These are phyloP conservation scores for Pseudozyma sp. DNA, from an alignment of 1,284 basidiomycete genomes.

Conservation along the genomic window DNA sequence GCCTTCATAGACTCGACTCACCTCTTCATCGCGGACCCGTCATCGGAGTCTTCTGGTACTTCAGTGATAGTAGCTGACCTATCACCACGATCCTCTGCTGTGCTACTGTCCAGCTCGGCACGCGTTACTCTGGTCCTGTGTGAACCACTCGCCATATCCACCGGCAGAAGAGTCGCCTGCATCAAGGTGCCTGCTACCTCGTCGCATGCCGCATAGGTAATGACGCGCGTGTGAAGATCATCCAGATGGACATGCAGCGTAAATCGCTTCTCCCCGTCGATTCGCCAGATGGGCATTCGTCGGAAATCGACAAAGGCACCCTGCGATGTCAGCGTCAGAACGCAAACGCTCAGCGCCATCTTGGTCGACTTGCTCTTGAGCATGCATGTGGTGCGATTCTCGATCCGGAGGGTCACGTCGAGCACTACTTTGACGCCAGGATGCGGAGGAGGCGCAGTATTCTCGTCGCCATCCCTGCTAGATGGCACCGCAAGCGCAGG, in stretches of 20 bases:
- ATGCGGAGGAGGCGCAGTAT: not conserved
- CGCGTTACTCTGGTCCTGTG: constrained; percentile 26
- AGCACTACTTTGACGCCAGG: constrained; percentile 20
- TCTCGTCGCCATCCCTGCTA: not conserved
- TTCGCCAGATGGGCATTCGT: constrained; percentile 48
- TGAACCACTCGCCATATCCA: constrained; percentile 30
- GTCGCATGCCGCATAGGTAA: constrained; percentile 48
- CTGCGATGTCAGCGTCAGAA: constrained; percentile 37
- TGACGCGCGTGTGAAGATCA: constrained; percentile 60
- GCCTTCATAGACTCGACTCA: not conserved
- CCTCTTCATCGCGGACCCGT: not conserved
- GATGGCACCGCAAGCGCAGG: not conserved
- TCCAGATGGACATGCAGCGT: constrained; percentile 53
- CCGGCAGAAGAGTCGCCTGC: constrained; percentile 38
- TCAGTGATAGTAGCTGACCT: not conserved
- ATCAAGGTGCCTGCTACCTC: constrained; percentile 45
- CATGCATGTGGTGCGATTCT: constrained; percentile 41
- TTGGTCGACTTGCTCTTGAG: constrained; percentile 44
- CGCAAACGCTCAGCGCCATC: constrained; percentile 37
- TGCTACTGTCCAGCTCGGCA: constrained; percentile 15
- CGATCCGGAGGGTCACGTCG: constrained; percentile 31
- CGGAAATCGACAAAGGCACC: constrained; percentile 48
- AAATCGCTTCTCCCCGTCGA: constrained; percentile 44
- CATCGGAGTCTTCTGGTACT: not conserved
- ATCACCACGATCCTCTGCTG: constrained; percentile 3